phyloP scores from a whole-genome alignment of 768 basidiomycete species.

The Tulasnella sp. region DNA sequence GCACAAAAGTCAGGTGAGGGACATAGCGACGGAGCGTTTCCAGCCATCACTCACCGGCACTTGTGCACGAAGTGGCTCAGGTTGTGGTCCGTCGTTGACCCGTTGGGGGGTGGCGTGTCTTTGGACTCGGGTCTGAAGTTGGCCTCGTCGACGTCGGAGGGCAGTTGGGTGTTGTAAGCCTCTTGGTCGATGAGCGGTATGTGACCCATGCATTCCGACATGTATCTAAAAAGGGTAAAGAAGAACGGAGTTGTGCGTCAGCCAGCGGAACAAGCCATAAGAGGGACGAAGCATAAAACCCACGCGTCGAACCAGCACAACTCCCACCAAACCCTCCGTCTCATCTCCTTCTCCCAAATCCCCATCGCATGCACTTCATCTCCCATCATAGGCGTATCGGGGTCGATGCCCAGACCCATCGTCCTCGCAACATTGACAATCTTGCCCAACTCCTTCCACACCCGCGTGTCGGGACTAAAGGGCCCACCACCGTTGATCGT shows the following conservation, averaged over 20 bases:
- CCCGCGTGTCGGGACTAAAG: slow-evolving; percentile 8
- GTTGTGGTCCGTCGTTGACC: slow-evolving; percentile 28
- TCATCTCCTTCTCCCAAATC: slow-evolving; percentile 37
- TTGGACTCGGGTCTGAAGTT: slow-evolving; percentile 48
- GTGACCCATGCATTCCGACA: slow-evolving; percentile 65
- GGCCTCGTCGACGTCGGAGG: slow-evolving; percentile 53
- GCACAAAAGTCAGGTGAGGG: not conserved
- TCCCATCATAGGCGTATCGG: slow-evolving; percentile 36
- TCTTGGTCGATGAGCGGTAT: slow-evolving; percentile 54
- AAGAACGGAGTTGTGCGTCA: slow-evolving; percentile 50
- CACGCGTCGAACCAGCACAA: slow-evolving; percentile 44
- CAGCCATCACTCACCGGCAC: slow-evolving; percentile 48
- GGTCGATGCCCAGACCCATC: slow-evolving; percentile 54
- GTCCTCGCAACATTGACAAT: slow-evolving; percentile 61
- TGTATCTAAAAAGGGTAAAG: slow-evolving; percentile 67
- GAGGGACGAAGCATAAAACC: not conserved
- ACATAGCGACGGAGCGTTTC: slow-evolving; percentile 14
- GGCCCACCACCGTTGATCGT: slow-evolving; percentile 25
- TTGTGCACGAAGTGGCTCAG: slow-evolving; percentile 53
- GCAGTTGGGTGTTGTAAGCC: slow-evolving; percentile 54
- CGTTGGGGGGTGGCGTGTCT: slow-evolving; percentile 37
- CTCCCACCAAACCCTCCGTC: slow-evolving; percentile 72
- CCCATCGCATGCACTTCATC: slow-evolving; percentile 6
- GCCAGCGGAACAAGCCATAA: slow-evolving; percentile 49
- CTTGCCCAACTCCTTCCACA: slow-evolving; percentile 49